Conservation (phyloP, 169 alveolate genomes). For the Plasmodium knowlesi region DNA sequence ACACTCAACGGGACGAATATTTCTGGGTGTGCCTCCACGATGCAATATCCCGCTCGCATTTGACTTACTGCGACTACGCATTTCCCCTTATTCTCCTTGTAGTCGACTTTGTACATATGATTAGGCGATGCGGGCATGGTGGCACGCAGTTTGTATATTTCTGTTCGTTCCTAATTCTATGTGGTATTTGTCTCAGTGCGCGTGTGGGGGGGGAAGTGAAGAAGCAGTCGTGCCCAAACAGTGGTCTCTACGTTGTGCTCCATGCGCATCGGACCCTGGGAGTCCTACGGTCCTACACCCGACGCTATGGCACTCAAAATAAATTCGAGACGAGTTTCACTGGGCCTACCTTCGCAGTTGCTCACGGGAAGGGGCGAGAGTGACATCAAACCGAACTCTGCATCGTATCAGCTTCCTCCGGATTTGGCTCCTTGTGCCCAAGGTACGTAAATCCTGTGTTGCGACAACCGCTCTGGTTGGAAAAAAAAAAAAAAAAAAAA, state of each 20-base stretch:
- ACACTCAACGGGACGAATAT: slow-evolving; percentile 49
- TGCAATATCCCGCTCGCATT: slow-evolving; percentile 62
- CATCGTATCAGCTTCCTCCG: neutral
- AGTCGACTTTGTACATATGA: slow-evolving; percentile 46
- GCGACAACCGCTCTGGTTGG: neutral
- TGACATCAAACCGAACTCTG: neutral
- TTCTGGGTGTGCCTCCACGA: slow-evolving; percentile 62
- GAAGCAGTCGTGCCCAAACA: neutral
- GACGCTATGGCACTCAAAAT: neutral
- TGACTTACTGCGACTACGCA: slow-evolving; percentile 47
- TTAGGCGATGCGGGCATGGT: neutral
- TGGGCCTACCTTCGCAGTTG: neutral
- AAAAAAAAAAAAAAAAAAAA: neutral
- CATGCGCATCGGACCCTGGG: too few species aligned
- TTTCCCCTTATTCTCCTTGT: slow-evolving; percentile 54
- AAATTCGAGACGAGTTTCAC: neutral
- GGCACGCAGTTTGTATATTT: neutral
- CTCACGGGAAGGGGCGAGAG: neutral
- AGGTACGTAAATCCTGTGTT: neutral
- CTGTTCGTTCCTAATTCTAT: neutral
- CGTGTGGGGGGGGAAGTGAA: neutral
- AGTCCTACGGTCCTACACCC: too few species aligned
- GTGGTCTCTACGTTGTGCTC: neutral
- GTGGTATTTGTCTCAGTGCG: neutral
- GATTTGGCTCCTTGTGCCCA: neutral